Evolutionary conservation across 116 monocot species (phyloP).

Genomic region (Phalaenopsis hybrid): DNA sequence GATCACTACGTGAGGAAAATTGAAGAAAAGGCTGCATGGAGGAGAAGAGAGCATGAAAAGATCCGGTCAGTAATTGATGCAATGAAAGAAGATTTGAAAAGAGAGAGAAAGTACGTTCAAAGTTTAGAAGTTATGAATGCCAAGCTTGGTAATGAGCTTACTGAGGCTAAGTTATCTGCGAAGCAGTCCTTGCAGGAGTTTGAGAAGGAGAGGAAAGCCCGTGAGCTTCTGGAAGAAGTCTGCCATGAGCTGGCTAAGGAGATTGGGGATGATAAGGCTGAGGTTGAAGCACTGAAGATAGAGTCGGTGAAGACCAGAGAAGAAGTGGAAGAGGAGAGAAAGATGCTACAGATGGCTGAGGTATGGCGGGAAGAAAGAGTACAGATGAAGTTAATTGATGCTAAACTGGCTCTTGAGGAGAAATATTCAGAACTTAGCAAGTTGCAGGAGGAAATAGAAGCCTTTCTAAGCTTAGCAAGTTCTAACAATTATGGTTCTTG

Average conservation of each 20-base stretch:
- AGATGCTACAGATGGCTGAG: slow-evolving; percentile 94
- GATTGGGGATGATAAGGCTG: slow-evolving; percentile 73
- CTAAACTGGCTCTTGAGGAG: slow-evolving; percentile 71
- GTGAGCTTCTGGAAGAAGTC: slow-evolving; percentile 76
- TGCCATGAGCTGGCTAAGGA: slow-evolving; percentile 81
- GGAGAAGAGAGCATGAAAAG: slow-evolving; percentile 55
- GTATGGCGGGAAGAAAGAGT: slow-evolving; percentile 96
- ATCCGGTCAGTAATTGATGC: slow-evolving; percentile 46
- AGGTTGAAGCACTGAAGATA: slow-evolving; percentile 56
- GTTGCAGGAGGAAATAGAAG: slow-evolving; percentile 51
- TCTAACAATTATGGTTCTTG: slow-evolving; percentile 7
- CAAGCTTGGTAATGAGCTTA: slow-evolving; percentile 58
- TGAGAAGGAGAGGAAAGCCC: slow-evolving; percentile 71
- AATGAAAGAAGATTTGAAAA: slow-evolving; percentile 61
- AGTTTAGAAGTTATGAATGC: slow-evolving; percentile 52
- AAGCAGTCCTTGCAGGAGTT: slow-evolving; percentile 61
- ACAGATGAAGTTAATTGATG: slow-evolving; percentile 91
- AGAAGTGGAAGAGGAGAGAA: slow-evolving; percentile 82
- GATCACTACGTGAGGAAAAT: slow-evolving; percentile 57
- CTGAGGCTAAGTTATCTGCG: slow-evolving; percentile 54
- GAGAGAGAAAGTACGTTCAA: slow-evolving; percentile 65
- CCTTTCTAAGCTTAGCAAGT: slow-evolving; percentile 24
- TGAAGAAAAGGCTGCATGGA: slow-evolving; percentile 52
- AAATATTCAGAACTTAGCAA: slow-evolving; percentile 57
- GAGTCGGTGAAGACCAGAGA: slow-evolving; percentile 61